Percentiles rank a stretch among this genome's conserved stretches.
Evolutionary conservation across 139 green algal genomes (phyloP).

Genomic region (Edaphochlamys debaryana): DNA sequence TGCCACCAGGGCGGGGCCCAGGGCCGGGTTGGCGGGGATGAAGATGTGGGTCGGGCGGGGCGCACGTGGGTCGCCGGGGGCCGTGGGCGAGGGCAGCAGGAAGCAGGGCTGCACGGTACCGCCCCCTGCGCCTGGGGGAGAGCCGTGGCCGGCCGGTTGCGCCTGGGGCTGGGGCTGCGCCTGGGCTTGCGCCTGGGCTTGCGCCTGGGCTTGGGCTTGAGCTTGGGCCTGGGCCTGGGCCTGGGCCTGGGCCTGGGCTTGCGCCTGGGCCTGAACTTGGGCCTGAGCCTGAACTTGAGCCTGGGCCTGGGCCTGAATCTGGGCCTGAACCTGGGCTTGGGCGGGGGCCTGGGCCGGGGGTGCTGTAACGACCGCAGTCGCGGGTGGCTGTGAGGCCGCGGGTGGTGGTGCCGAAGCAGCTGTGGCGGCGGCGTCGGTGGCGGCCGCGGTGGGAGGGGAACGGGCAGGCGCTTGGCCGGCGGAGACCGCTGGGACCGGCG

Average conservation of each 20-base stretch:
- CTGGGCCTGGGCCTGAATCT: neutral
- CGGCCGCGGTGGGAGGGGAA: no score
- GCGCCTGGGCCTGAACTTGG: neutral
- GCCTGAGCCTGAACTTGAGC: neutral
- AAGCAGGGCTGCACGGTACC: neutral
- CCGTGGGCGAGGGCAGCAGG: neutral
- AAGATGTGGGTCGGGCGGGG: slow-evolving; percentile 27
- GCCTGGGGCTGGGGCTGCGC: neutral
- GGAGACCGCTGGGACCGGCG: no score
- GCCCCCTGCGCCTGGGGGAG: no score
- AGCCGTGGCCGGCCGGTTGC: no score
- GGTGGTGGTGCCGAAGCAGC: no score
- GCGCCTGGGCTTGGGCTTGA: no score
- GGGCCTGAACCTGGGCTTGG: neutral
- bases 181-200: no score
- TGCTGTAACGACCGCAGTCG: no score
- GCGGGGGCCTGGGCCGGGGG: neutral
- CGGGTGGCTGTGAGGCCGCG: no score
- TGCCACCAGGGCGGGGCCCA: slow-evolving; percentile 20
- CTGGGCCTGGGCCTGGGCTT: no score
- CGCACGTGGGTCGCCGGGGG: neutral
- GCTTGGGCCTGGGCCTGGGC: neutral
- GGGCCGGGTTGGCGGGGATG: slow-evolving; percentile 1
- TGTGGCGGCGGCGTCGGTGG: no score
- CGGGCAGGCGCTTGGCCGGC: no score